Conservation (phyloP, 805 yeast species). For the Saccharomycopsis sp. region DNA sequence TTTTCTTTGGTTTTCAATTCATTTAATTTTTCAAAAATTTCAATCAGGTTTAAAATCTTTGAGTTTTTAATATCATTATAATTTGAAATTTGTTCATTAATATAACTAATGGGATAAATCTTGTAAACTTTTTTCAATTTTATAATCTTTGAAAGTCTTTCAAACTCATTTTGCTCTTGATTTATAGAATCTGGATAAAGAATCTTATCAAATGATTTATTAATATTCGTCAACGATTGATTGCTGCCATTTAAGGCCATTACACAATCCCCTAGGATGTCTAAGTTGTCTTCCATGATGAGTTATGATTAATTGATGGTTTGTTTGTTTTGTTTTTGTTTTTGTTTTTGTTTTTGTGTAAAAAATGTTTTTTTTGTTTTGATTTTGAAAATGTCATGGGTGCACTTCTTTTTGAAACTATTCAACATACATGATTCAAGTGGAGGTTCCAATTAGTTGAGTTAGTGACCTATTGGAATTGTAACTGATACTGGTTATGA, state of each 20-base stretch:
- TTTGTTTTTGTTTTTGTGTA: no score
- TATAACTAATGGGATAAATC: conserved; percentile 15
- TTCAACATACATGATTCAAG: no score
- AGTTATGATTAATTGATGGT: no score
- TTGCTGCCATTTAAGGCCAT: conserved; percentile 12
- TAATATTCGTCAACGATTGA: conserved; percentile 6
- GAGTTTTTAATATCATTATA: conserved; percentile 16
- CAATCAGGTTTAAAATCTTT: conserved; percentile 16
- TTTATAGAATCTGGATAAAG: conserved; percentile 5
- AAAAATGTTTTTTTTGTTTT: no score
- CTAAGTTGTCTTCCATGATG: conserved; percentile 15
- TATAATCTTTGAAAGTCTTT: conserved; percentile 12
- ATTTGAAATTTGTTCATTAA: conserved; percentile 17
- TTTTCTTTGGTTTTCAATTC: conserved; percentile 14
- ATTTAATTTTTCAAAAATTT: conserved; percentile 14
- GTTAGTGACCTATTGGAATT: no score
- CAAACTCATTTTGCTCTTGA: conserved; percentile 13
- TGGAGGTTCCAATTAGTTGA: no score
- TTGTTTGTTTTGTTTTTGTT: no score
- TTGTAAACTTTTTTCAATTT: conserved; percentile 14
- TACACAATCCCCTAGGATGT: conserved; percentile 13
- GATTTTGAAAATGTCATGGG: no score
- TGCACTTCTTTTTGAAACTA: no score
- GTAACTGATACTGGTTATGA: no score
- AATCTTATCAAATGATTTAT: conserved; percentile 8